Base-by-base conservation (phyloP, 2,329 filamentous ascomycete genomes). In the Monilinia aucupariae region DNA sequence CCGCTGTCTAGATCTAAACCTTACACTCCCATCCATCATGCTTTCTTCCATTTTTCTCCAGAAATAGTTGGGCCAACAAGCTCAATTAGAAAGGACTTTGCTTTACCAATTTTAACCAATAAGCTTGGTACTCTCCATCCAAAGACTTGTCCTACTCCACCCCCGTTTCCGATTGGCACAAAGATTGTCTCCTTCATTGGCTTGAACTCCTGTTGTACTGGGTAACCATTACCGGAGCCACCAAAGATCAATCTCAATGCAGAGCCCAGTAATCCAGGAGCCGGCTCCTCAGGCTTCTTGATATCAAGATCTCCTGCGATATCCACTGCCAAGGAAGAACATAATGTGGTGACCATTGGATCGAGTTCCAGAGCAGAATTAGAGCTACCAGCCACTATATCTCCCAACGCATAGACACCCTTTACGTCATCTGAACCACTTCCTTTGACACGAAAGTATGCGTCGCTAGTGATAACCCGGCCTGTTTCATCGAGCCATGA, bases 341-440 rank as follows among this genome's bases (percentile, higher is more conserved):
- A 71, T 4, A 78, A 63, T 4, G 78, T 75, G 1, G 79, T 76
- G 0, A 80, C 70, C 43, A 71, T 69, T 41, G 74, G 68, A 56
- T 81, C 72, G 53, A 79, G 75, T 55, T 78, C 68, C 27, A 78
- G 68, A 45, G 73, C 76, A 37, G 78, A 77, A n/a, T 72, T 72
- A 22, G 76, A 76, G 64, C 76, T 77, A 34, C 60, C 60, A 7
- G 72, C 75, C 0, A 74, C 75, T 0, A 81, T 74, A 66, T 82
- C 80, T 51, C 81, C 81, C 17, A 79, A 62, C 13, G 75, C 75
- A 69, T 82, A 83, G 45, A 82, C 76, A n/a, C 76, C 73, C 2
- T 58, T 62, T 4, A 49, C 45, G 25, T 62, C 52, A 25, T 62
- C 60, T 2, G 76, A 70, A 3, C 77, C 78, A 4, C 77, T 77